Base-by-base conservation (phyloP, 768 basidiomycete species). In the Suillus brevipes region DNA sequence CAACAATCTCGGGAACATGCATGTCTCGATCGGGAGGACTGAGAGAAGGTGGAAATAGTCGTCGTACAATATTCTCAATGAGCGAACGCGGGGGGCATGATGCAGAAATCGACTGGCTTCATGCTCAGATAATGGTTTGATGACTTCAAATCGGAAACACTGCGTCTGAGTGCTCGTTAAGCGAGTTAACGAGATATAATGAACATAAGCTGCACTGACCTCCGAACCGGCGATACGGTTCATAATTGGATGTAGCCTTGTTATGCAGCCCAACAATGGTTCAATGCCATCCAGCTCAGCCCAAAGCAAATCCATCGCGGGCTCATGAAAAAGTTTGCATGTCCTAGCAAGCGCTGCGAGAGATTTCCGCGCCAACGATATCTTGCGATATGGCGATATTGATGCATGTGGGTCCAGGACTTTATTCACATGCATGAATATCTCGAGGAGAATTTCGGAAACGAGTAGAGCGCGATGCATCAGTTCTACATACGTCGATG, bases 281-380 rank as follows among this genome's bases (percentile, higher is more conserved):
- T 28, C 23, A 13, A 40, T 28, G 2, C 37, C 25, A 12, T 60
- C 37, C 18, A 62, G 28, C 2, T 62, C 16, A 31, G n/a, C 36
- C 55, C 62, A 62, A 38, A 62, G 49, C 10, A 38, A 12, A 57
- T 62, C 62, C 55, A 62, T 56, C 4, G 37, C 62, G 20, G 62
- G 55, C 4, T 55, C 55, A 4, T 62, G 36, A 37, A 62, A 56
- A 9, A 10, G 10, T 38, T 60, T 62, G 40, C 62, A 62, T 56
- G 55, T 62, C 53, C 53, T 60, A 23, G 62, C 56, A 38, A 62
- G 50, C 7, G 23, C 62, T 56, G 62, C 56, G 7, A 60, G 9
- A 16, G 55, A 40, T 36, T 40, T 58, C 23, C 34, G 38, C 8
- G 25, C 18, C 38, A 20, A 20, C 40, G n/a, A 25, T 8, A 18